phyloP scores from a whole-genome alignment of 805 yeast species.

The Komagataella pseudopastoris region DNA sequence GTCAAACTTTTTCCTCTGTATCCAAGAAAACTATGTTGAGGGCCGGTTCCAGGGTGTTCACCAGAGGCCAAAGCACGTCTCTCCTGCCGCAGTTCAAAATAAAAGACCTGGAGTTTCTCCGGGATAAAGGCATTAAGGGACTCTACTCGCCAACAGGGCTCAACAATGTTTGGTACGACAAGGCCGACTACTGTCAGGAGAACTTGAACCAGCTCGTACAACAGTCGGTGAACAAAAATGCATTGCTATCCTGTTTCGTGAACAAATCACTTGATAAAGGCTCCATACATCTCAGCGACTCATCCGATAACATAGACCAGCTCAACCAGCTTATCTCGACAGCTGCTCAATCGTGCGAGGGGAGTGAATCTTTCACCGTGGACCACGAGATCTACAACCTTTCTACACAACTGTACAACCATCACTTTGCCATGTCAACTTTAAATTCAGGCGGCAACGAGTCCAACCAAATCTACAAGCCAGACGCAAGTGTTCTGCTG shows the following conservation, averaged over 20 bases:
- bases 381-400: not conserved
- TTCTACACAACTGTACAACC: constrained; percentile 22
- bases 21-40: not conserved
- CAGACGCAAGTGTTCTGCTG: constrained; percentile 21
- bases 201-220: constrained; percentile 10
- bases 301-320: not conserved
- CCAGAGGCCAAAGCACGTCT: not conserved
- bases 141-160: constrained; percentile 32
- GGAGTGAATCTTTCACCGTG: not conserved
- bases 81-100: constrained; percentile 2
- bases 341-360: not conserved
- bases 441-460: constrained; percentile 8
- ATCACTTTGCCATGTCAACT: constrained; percentile 21
- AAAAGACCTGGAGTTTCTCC: constrained; percentile 10
- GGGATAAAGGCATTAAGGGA: constrained; percentile 30
- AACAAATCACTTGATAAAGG: not conserved
- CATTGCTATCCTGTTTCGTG: not conserved
- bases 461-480: constrained; percentile 6
- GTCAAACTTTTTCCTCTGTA: not conserved
- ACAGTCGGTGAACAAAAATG: not conserved
- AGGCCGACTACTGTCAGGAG: constrained; percentile 23
- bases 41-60: not conserved
- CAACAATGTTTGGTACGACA: constrained; percentile 35
- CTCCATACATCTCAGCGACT: not conserved
- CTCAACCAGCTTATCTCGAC: not conserved